Evolutionary conservation across 306 rosid species (phyloP), one percentile per base, ranked within the genome.

Genomic region (Senna tora): DNA sequence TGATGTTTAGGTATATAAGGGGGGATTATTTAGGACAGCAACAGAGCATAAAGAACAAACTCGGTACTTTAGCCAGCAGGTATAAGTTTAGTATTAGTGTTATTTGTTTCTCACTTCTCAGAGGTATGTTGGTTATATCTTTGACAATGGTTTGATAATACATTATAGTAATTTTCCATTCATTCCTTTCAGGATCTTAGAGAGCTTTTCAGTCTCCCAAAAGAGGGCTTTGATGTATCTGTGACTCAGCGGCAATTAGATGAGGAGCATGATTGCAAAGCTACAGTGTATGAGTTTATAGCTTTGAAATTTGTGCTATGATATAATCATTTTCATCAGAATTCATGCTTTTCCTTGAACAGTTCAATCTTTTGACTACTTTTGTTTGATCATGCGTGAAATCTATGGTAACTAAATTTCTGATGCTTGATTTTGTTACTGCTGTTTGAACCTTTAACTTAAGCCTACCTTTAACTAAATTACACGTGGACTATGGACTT

Each of bases 11-110:
- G 83, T 93, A 50, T 90, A 55, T 57, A 93, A 93, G 55, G 98
- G 98, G 5, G 97, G 98, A 4, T 74, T 93, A 53, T 91, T 93
- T 83, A 93, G 77, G 91, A 89, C 94, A 13, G 97, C 96, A 69
- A 91, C 97, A 8, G 97, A 93, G 88, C 91, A 93, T 58, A 93
- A 91, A 83, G 98, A 91, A 67, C 98, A 93, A 84, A 87, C 82
- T 36, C 87, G 98, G 39, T 93, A 93, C 79, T 93, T 93, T 22
- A 83, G 96, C 84, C 98, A 91, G 81, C 96, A 91, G 96, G 98
- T 93, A 81, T 43, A 43, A 41, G 28, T 69, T 80, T 51, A 62
- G 8, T 56, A 16, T 43, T 54, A 52, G n/a, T 41, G 3, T 22
- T 30, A 36, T 43, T 56, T 65, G 46, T 59, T 67, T 17, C 61